Percentiles rank a stretch among this genome's conserved stretches.
Conservation (phyloP, 2,329 filamentous ascomycete genomes). For the Magnaporthales sp. region DNA sequence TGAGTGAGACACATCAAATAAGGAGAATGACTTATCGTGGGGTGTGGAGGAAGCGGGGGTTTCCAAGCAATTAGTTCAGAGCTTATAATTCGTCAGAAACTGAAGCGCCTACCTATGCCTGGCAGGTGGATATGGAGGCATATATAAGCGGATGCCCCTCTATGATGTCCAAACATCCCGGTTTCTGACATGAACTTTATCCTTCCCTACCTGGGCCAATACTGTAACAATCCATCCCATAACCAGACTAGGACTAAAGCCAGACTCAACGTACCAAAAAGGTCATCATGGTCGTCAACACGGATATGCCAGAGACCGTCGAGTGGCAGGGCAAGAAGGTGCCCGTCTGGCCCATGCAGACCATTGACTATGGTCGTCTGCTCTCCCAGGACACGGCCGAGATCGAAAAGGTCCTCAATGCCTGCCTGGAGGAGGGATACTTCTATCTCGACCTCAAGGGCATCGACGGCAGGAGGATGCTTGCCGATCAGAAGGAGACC, state of each 20-base stretch:
- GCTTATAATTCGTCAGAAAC: not conserved
- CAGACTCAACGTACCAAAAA: not conserved
- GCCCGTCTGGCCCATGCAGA: constrained; percentile 42
- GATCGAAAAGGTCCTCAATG: constrained; percentile 39
- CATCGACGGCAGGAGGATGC: constrained; percentile 43
- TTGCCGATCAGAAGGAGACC: constrained; percentile 42
- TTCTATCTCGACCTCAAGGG: constrained; percentile 46
- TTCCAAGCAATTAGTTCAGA: not conserved
- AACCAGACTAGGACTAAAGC: not conserved
- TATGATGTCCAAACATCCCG: not conserved
- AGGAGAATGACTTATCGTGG: not conserved
- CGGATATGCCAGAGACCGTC: constrained; percentile 32
- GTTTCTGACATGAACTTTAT: not conserved
- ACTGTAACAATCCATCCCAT: not conserved
- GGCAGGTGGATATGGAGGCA: not conserved
- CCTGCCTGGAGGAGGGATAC: constrained; percentile 42
- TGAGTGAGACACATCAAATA: not conserved
- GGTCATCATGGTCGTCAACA: constrained; percentile 25
- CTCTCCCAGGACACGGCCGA: constrained; percentile 46
- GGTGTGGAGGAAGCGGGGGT: not conserved
- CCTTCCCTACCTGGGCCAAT: not conserved
- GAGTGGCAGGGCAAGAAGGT: constrained; percentile 40
- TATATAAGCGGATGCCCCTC: not conserved
- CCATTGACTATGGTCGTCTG: constrained; percentile 40
- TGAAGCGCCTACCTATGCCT: not conserved